Evolutionary conservation across 2,329 filamentous ascomycete species (phyloP), one percentile per base, ranked within the genome.

Genomic region (Botrytis deweyae): DNA sequence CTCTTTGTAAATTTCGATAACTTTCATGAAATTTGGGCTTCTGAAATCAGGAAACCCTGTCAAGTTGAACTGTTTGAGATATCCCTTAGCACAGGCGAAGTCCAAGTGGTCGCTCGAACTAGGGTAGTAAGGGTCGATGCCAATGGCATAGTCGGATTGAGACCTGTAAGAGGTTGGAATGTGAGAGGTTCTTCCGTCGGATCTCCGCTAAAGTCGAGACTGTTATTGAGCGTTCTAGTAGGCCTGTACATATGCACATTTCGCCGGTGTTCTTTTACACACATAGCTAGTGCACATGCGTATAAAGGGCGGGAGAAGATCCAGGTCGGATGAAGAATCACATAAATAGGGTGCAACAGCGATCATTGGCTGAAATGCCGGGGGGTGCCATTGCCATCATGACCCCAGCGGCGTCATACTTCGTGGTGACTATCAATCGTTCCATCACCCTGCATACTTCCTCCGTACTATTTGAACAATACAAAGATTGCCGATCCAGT

Each of bases 51-150:
- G 46, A 25, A 36, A 55, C 8, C 20, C 46, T 22, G 61, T 36
- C 16, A 72, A 40, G 29, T 38, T 66, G 38, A 72, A 59, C 3
- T 46, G 9, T 46, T 59, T 46, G 29, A 29, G 59, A 58, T 22
- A 38, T 5, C 44, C 62, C 36, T 46, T 66, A 20, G 12, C 61
- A 38, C 61, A 72, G 22, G 62, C 49, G 63, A 40, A 66, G 33
- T 46, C 62, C 40, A 72, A 49, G 33, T 66, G 61, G 9, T 44
- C 70, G 44, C 70, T 72, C 49, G 58, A 10, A 18, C 38, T 33
- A 4, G 36, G 70, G 46, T 44, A 58, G 16, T 18, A 44, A 20
- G 36, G 16, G 36, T 58, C 22, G 42, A 61, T 38, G 70, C 0
- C 5, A 25, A 14, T 10, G 20, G 10, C 33, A 65, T 20, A 12